Evolutionary conservation across 1,139 yeast species (phyloP).

Genomic region (Lodderomyces theae): DNA sequence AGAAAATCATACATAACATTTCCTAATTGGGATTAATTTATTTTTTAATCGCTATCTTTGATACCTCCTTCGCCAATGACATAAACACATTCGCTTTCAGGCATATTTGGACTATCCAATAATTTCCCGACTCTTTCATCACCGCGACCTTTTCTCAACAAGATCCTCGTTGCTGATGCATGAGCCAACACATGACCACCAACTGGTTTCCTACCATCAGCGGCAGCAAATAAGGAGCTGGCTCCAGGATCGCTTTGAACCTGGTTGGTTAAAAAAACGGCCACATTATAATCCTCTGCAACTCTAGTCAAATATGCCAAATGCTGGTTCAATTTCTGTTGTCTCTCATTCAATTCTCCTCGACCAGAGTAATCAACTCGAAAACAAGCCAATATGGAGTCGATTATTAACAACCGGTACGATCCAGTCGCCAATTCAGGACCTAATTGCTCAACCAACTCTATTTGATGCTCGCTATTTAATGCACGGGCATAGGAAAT

Average conservation of each 20-base stretch:
- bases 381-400: constrained; percentile 62
- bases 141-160: constrained; percentile 60
- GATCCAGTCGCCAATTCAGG: constrained; percentile 48
- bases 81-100: constrained; percentile 56
- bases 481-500: constrained; percentile 58
- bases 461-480: constrained; percentile 62
- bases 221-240: constrained; percentile 59
- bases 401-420: constrained; percentile 43
- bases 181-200: constrained; percentile 67
- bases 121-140: constrained; percentile 64
- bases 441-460: constrained; percentile 52
- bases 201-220: constrained; percentile 64
- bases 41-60: constrained; percentile 34
- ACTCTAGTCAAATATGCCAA: constrained; percentile 48
- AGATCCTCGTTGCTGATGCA: constrained; percentile 60
- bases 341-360: constrained; percentile 60
- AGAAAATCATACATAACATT: constrained; percentile 22
- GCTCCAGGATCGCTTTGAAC: constrained; percentile 73
- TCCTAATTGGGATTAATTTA: constrained; percentile 24
- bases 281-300: constrained; percentile 59
- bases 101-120: constrained; percentile 64
- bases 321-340: constrained; percentile 58
- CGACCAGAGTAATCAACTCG: constrained; percentile 60
- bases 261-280: constrained; percentile 60
- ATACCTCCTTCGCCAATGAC: constrained; percentile 54